Conservation (phyloP, 192 early-diverging fungal species). For the Backusella circina region DNA sequence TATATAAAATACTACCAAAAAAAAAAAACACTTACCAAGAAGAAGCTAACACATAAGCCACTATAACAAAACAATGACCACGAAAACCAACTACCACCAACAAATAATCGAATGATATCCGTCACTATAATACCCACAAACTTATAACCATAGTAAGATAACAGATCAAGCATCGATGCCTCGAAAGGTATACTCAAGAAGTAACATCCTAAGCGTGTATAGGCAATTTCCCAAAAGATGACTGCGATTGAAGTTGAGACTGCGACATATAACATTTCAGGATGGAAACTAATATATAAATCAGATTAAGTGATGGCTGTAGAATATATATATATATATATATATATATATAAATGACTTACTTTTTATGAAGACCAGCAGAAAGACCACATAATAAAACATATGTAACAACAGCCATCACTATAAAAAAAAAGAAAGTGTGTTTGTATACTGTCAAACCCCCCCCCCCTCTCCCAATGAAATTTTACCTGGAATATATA, state of each 20-base stretch:
- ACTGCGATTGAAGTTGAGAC: slow-evolving; percentile 81
- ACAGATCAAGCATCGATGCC: slow-evolving; percentile 78
- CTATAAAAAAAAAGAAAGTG: slow-evolving; percentile 21
- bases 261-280: slow-evolving; percentile 80
- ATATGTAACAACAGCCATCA: slow-evolving; percentile 92
- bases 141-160: slow-evolving; percentile 92
- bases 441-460: too few species aligned
- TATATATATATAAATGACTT: slow-evolving; percentile 45
- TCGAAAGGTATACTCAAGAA: slow-evolving; percentile 82
- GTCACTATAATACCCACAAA: slow-evolving; percentile 76
- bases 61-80: slow-evolving; percentile 73
- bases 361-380: slow-evolving; percentile 50
- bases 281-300: slow-evolving; percentile 61
- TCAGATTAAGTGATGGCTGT: background rate
- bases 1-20: background rate
- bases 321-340: too few species aligned
- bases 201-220: slow-evolving; percentile 84
- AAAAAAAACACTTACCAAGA: slow-evolving; percentile 58
- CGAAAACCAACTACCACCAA: slow-evolving; percentile 49
- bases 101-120: slow-evolving; percentile 40
- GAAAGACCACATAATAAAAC: slow-evolving; percentile 73
- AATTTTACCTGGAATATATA: slow-evolving; percentile 82
- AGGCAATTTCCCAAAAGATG: slow-evolving; percentile 76
- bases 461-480: background rate
- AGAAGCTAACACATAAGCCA: slow-evolving; percentile 79